These are phyloP conservation scores for Beauveria australis DNA, from an alignment of 2,329 filamentous ascomycete genomes.

Conservation along the genomic window DNA sequence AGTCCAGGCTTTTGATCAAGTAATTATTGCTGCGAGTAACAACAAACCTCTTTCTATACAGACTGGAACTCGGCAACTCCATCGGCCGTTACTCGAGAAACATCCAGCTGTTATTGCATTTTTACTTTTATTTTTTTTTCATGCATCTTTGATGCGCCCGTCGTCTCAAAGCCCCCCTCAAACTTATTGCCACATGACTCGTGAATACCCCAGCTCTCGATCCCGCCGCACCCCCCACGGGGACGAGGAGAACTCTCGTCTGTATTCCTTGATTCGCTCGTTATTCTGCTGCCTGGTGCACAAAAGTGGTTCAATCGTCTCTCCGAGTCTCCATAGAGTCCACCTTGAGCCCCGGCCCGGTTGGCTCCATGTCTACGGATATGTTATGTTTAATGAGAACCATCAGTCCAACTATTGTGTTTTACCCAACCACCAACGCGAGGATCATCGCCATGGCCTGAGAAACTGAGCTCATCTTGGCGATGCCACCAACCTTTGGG, in stretches of 20 bases:
- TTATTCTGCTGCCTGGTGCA: conserved; percentile 4
- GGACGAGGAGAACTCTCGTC: background rate
- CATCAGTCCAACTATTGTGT: no score
- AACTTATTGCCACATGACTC: background rate
- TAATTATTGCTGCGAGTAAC: no score
- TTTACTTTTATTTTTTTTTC: background rate
- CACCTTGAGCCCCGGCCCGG: background rate
- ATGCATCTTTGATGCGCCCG: background rate
- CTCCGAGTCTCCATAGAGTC: background rate
- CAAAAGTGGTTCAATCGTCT: background rate
- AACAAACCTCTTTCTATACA: background rate
- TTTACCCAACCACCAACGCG: background rate
- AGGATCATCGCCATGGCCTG: no score
- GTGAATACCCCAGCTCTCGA: background rate
- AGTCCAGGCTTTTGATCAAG: no score
- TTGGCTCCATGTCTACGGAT: no score
- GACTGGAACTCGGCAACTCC: background rate
- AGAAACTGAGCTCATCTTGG: no score
- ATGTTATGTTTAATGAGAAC: no score
- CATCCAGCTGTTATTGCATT: background rate
- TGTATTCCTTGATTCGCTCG: background rate
- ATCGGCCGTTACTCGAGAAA: background rate
- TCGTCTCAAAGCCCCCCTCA: no score
- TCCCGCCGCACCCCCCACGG: background rate
- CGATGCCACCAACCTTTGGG: no score